These are phyloP conservation scores for Yarrowia sp. DNA, from an alignment of 805 yeast genomes.

Conservation along the genomic window DNA sequence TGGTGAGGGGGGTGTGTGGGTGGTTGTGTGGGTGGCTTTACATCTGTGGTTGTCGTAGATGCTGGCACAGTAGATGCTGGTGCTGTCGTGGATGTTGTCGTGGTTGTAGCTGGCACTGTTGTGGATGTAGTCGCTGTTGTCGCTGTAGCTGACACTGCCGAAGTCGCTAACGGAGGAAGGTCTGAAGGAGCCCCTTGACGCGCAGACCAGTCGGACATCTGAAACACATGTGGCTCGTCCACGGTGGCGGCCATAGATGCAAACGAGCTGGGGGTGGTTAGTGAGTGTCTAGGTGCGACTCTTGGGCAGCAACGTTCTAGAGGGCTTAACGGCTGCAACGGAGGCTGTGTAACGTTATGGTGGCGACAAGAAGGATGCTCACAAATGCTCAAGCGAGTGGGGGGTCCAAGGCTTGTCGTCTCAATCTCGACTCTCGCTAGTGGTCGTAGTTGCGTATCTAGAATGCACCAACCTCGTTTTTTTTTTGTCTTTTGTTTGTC, in stretches of 20 bases:
- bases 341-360: neutral
- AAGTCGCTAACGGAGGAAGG: no score
- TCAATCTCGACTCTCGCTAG: no score
- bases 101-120: neutral
- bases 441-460: no score
- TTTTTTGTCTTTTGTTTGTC: no score
- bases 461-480: no score
- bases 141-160: no score
- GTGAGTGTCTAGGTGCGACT: neutral
- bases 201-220: conserved; percentile 23
- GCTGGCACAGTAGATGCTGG: no score
- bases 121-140: neutral
- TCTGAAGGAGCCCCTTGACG: conserved; percentile 6
- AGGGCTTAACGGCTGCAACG: neutral
- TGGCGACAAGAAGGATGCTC: no score
- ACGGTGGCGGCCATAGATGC: conserved; percentile 17
- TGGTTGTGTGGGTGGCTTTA: neutral
- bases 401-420: no score
- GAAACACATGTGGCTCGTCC: conserved; percentile 25
- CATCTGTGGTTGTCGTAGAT: neutral
- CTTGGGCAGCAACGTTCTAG: conserved; percentile 16
- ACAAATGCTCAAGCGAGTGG: no score
- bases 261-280: neutral
- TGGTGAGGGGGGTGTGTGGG: neutral
- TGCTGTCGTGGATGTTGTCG: no score